Evolutionary conservation across 2,329 filamentous ascomycete genomes (phyloP).

Genomic region (Neonectria ditissima): DNA sequence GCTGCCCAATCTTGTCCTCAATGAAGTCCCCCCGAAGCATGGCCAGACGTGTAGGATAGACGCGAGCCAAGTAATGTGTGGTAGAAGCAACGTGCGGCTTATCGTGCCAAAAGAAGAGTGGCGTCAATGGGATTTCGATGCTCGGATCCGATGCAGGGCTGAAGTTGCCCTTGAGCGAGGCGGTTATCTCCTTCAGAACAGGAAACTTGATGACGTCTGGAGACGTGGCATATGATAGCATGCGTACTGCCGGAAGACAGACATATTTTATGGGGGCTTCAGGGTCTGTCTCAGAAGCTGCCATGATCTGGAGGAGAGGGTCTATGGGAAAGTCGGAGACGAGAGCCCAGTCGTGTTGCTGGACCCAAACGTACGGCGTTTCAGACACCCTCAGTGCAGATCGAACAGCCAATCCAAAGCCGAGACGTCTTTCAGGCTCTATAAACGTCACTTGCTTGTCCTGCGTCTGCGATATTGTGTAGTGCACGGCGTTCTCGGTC

Average conservation of each 20-base stretch:
- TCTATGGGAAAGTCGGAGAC: conserved; percentile 58
- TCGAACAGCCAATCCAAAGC: conserved; percentile 66
- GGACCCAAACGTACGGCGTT: conserved; percentile 67
- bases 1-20: conserved; percentile 67
- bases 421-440: conserved; percentile 60
- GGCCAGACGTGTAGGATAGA: conserved; percentile 63
- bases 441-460: conserved; percentile 60
- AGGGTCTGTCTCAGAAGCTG: conserved; percentile 44
- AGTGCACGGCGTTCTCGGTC: conserved; percentile 51
- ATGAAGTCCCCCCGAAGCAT: conserved; percentile 66
- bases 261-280: conserved; percentile 62
- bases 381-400: conserved; percentile 59
- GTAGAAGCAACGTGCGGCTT: conserved; percentile 66
- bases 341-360: conserved; percentile 69
- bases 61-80: conserved; percentile 60
- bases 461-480: conserved; percentile 50
- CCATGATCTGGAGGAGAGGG: conserved; percentile 61
- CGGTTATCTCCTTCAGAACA: conserved; percentile 55
- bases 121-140: conserved; percentile 59
- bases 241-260: conserved; percentile 64
- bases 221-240: conserved; percentile 63
- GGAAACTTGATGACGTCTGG: conserved; percentile 59
- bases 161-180: conserved; percentile 57
- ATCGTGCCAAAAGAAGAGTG: conserved; percentile 70
- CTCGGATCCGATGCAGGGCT: conserved; percentile 9